Conservation (phyloP, 2,329 filamentous ascomycete species). For the Scedosporium boydii region DNA sequence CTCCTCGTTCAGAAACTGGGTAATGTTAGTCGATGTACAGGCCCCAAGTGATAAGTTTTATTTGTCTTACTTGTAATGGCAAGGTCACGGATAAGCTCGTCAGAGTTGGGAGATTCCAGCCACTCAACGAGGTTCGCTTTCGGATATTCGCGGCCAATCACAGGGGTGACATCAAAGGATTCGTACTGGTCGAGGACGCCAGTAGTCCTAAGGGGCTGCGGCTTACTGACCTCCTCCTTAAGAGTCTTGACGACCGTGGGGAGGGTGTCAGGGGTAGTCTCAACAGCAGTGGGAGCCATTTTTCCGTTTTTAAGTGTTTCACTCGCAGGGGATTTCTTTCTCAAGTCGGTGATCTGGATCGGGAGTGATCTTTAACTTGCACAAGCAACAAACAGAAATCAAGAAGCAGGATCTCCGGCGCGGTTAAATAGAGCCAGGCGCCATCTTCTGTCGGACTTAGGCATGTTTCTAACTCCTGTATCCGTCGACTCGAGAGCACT, state of each 20-base stretch:
- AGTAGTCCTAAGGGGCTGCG: slow-evolving; percentile 34
- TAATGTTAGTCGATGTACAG: no score
- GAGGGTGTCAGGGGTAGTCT: not conserved
- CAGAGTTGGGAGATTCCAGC: slow-evolving; percentile 50
- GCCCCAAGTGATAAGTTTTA: no score
- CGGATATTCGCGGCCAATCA: slow-evolving; percentile 54
- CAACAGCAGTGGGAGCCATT: not conserved
- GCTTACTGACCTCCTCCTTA: not conserved
- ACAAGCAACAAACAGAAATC: no score
- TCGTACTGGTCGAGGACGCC: slow-evolving; percentile 42
- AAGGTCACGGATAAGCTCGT: slow-evolving; percentile 55
- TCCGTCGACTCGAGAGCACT: no score
- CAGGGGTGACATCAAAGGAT: slow-evolving; percentile 49
- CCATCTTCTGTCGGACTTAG: no score
- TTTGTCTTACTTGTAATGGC: slow-evolving; percentile 59
- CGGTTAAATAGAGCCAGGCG: no score
- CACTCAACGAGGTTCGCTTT: slow-evolving; percentile 50
- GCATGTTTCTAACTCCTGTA: no score
- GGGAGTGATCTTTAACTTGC: no score
- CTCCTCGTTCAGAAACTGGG: slow-evolving; percentile 56
- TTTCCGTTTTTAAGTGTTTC: not conserved
- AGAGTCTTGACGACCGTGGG: not conserved
- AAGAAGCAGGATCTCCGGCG: no score
- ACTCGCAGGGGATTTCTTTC: not conserved
- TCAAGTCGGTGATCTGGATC: no score